Evolutionary conservation across 768 basidiomycete genomes (phyloP), one percentile per base, ranked within the genome.

Genomic region (Daedaleopsis sinensis): DNA sequence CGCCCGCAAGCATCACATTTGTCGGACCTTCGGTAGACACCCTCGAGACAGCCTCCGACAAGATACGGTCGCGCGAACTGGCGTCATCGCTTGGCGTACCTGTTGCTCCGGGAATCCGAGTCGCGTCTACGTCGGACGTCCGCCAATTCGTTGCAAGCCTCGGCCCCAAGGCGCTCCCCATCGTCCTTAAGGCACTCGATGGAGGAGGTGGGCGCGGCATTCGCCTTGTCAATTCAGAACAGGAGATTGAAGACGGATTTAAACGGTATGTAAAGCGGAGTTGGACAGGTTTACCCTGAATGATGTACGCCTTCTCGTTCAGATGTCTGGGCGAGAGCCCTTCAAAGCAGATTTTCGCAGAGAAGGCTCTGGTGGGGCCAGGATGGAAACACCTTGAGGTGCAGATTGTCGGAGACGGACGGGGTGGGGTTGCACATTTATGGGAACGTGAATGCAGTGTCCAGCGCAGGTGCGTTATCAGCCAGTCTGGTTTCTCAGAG

Each of bases 301-400:
- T 13, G 44, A 24, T 44, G 15, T n/a, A 50, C 18, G 16, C 42
- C 7, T n/a, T 44, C 23, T 16, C 21, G 23, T 12, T 11, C 39
- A 27, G 64, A 18, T 63, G 60, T 36, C 12, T 60, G 10, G 61
- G 61, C 7, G 64, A 65, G 57, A 61, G 59, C 7, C 62, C 64
- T 0, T 65, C 73, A 48, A 46, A 46, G 15, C 48, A 36, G 18
- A 47, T 65, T 5, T 76, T 75, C 38, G 65, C 73, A 55, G 75
- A 76, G 62, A 73, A 74, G 61, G 74, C 71, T 46, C 65, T 72
- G 10, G 65, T 67, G 10, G 69, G 65, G 19, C 61, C 67, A 0
- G 72, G 68, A 10, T 80, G 79, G 78, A 58, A 71, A 21, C 74
- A 75, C 55, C 59, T 75, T n/a, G 74, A 75, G 48, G 70, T 75